A percentile compares a stretch with the other conserved stretches of the same genome.
Evolutionary conservation across 1,284 basidiomycete species (phyloP).

Genomic region (Ceratobasidium sp.): DNA sequence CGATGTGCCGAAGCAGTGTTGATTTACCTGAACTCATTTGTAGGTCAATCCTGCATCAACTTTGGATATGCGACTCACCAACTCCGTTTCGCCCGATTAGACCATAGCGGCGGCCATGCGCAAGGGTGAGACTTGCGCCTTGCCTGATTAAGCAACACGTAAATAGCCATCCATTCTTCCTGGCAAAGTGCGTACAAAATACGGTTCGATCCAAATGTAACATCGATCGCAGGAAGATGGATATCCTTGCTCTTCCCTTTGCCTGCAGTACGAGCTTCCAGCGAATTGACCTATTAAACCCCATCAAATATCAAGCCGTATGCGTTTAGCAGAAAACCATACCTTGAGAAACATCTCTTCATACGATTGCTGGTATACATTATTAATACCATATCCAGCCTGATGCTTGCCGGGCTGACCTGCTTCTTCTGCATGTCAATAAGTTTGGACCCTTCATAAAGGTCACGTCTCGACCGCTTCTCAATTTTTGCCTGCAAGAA

Average conservation of each 20-base stretch:
- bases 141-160: slow-evolving; percentile 55
- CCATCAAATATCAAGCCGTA: neutral
- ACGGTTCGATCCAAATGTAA: slow-evolving; percentile 91
- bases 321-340: slow-evolving; percentile 8
- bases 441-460: slow-evolving; percentile 96
- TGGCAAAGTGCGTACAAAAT: slow-evolving; percentile 72
- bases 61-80: slow-evolving; percentile 27
- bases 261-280: slow-evolving; percentile 77
- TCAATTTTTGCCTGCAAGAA: slow-evolving; percentile 85
- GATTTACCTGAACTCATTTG: slow-evolving; percentile 93
- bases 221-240: slow-evolving; percentile 93
- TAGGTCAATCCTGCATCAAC: slow-evolving; percentile 2
- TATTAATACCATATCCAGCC: slow-evolving; percentile 14
- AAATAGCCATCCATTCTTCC: slow-evolving; percentile 39
- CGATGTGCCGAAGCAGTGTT: slow-evolving; percentile 94
- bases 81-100: slow-evolving; percentile 81
- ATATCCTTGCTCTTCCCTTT: slow-evolving; percentile 98
- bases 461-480: slow-evolving; percentile 85
- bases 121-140: slow-evolving; percentile 85
- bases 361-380: slow-evolving; percentile 78
- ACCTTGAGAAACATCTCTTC: slow-evolving; percentile 99
- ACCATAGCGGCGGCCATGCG: slow-evolving; percentile 87
- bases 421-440: slow-evolving; percentile 93
- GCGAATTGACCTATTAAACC: slow-evolving; percentile 80
- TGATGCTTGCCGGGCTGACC: slow-evolving; percentile 52